Conservation (phyloP, 1,284 basidiomycete species). For the Tremellales sp. region DNA sequence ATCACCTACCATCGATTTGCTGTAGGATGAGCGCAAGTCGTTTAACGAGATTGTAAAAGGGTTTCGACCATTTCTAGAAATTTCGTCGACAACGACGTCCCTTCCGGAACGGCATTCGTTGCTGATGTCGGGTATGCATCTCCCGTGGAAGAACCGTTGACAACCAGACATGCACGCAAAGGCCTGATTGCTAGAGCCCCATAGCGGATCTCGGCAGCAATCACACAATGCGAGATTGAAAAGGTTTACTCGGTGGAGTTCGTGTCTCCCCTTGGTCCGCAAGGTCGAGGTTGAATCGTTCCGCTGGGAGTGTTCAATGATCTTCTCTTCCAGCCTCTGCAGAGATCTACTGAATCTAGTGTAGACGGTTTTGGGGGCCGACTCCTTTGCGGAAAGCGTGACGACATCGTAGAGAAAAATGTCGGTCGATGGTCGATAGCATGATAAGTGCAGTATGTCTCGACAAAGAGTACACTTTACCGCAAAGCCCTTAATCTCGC, state of each 20-base stretch:
- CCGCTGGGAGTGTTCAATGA: constrained; percentile 14
- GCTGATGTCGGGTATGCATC: constrained; percentile 52
- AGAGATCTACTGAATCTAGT: constrained; percentile 29
- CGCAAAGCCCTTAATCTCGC: constrained; percentile 29
- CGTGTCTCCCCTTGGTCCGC: constrained; percentile 30
- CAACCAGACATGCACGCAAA: constrained; percentile 60
- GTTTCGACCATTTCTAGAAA: constrained; percentile 25
- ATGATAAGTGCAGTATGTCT: constrained; percentile 30
- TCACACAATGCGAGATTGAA: constrained; percentile 68
- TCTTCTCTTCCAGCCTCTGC: constrained; percentile 24
- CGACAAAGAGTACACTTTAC: constrained; percentile 34
- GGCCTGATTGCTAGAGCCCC: constrained; percentile 64
- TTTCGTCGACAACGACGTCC: constrained; percentile 29
- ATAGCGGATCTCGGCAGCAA: constrained; percentile 63
- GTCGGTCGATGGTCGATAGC: constrained; percentile 22
- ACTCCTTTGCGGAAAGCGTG: constrained; percentile 10
- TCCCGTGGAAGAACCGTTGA: constrained; percentile 59
- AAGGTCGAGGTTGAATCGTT: constrained; percentile 11
- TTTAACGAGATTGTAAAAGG: constrained; percentile 55
- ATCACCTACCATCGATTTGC: constrained; percentile 51
- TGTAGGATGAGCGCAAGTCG: constrained; percentile 52
- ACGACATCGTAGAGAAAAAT: constrained; percentile 27
- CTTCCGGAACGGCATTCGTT: constrained; percentile 49
- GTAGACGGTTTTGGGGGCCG: constrained; percentile 12
- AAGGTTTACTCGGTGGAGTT: constrained; percentile 54